A percentile compares a stretch with the other conserved stretches of the same genome.
These are phyloP conservation scores for Penicillium nordicum DNA, from an alignment of 2,329 filamentous ascomycete species.

Conservation along the genomic window DNA sequence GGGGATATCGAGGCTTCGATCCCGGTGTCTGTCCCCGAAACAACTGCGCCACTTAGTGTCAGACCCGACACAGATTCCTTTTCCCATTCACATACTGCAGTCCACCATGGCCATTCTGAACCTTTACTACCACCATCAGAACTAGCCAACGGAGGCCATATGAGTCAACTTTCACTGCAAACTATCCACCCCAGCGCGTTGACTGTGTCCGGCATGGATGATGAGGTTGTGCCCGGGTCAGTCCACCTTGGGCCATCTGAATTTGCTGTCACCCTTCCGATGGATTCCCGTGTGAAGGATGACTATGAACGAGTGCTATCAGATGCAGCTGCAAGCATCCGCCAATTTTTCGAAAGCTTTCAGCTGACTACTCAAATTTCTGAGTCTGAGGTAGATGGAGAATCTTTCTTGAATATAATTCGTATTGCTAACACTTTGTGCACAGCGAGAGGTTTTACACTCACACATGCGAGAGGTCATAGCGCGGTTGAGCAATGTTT, in stretches of 20 bases:
- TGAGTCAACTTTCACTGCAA: constrained; percentile 22
- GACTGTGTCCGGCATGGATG: constrained; percentile 26
- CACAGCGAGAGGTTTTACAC: constrained; percentile 26
- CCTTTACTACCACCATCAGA: constrained; percentile 28
- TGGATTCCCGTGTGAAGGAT: constrained; percentile 45
- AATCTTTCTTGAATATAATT: background rate
- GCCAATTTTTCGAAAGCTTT: constrained; percentile 27
- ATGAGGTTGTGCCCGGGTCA: constrained; percentile 30
- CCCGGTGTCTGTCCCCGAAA: constrained; percentile 28
- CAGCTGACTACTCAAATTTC: constrained; percentile 10
- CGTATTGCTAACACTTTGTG: constrained; percentile 11
- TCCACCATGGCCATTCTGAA: constrained; percentile 23
- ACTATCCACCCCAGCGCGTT: constrained; percentile 40
- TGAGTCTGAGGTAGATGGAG: constrained; percentile 26
- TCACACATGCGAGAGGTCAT: constrained; percentile 36
- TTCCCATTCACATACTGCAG: constrained; percentile 21
- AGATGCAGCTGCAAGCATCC: constrained; percentile 29
- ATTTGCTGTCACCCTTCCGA: constrained; percentile 42
- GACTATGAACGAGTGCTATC: constrained; percentile 38
- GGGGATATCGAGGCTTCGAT: constrained; percentile 39
- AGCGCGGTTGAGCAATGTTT: constrained; percentile 40
- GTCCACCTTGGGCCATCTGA: constrained; percentile 39
- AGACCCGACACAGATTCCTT: constrained; percentile 32
- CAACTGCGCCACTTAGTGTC: constrained; percentile 35
- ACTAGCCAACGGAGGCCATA: constrained; percentile 21